phyloP scores from a whole-genome alignment of 1,284 basidiomycete species.

The Cutaneotrichosporon curvatum region DNA sequence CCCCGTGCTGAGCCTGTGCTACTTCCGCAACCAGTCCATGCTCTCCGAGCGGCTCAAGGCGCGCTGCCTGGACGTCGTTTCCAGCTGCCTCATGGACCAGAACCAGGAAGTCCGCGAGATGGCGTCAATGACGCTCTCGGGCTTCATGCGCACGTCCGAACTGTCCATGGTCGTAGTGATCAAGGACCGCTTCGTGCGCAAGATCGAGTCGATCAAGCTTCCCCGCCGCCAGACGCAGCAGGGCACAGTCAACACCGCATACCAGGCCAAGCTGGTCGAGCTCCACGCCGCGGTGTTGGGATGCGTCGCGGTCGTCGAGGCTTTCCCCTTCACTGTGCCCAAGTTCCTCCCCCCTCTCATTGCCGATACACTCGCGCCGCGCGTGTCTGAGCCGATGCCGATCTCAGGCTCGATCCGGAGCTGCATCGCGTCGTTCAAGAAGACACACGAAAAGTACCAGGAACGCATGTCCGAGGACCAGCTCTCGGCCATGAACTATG shows the following conservation, averaged over 20 bases:
- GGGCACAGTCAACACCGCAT: conserved; percentile 53
- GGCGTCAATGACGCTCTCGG: conserved; percentile 81
- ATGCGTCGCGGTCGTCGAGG: conserved; percentile 52
- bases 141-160: conserved; percentile 88
- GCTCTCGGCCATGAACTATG: conserved; percentile 73
- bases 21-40: conserved; percentile 61
- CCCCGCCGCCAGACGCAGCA: conserved; percentile 59
- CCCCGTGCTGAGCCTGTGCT: conserved; percentile 46
- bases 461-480: conserved; percentile 85
- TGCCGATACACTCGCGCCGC: conserved; percentile 46
- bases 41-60: conserved; percentile 61
- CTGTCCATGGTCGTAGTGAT: conserved; percentile 77
- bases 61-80: conserved; percentile 60
- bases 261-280: conserved; percentile 64
- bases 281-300: conserved; percentile 88
- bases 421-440: conserved; percentile 60
- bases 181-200: conserved; percentile 72
- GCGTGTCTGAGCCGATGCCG: conserved; percentile 84
- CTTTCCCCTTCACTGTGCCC: conserved; percentile 57
- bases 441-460: conserved; percentile 58
- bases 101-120: conserved; percentile 92
- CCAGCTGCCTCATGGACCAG: conserved; percentile 68
- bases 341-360: conserved; percentile 51
- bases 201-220: conserved; percentile 59
- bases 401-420: conserved; percentile 84